phyloP scores from a whole-genome alignment of 805 yeast species.

The Metschnikowia borealis region DNA sequence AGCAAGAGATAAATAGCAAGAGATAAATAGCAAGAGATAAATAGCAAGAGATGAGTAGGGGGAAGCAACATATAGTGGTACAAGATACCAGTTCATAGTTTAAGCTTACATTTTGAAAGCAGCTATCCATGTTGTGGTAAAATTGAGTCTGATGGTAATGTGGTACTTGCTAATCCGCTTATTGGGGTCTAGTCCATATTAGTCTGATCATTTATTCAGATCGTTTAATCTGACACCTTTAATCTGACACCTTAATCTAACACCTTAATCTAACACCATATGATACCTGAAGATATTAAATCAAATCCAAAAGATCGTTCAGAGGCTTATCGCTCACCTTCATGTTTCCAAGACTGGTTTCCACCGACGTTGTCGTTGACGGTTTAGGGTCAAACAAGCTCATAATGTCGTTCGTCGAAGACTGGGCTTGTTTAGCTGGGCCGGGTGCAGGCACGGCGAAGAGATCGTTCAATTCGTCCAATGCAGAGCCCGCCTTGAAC shows the following conservation, averaged over 20 bases:
- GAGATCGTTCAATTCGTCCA: slow-evolving; percentile 75
- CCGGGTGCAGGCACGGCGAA: slow-evolving; percentile 41
- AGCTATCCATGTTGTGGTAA: too few species aligned
- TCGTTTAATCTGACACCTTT: neutral
- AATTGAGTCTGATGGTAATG: too few species aligned
- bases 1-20: too few species aligned
- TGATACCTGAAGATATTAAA: slow-evolving; percentile 15
- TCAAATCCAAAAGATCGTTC: slow-evolving; percentile 37
- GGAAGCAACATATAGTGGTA: too few species aligned
- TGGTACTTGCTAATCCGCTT: too few species aligned
- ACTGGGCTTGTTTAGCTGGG: slow-evolving; percentile 11
- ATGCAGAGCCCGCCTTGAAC: slow-evolving; percentile 32
- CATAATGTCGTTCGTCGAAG: slow-evolving; percentile 42
- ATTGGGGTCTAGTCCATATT: too few species aligned
- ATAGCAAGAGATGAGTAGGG: too few species aligned
- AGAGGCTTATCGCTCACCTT: slow-evolving; percentile 7
- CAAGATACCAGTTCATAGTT: too few species aligned
- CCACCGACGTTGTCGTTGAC: neutral
- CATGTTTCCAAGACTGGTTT: slow-evolving; percentile 12
- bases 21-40: too few species aligned
- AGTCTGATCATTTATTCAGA: neutral
- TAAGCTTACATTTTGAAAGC: too few species aligned
- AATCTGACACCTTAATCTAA: neutral
- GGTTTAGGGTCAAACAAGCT: slow-evolving; percentile 34
- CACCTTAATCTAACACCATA: neutral